A percentile compares a stretch with the other conserved stretches of the same genome.
phyloP scores from a whole-genome alignment of 495 filamentous ascomycete species.

The Lepraria neglecta region DNA sequence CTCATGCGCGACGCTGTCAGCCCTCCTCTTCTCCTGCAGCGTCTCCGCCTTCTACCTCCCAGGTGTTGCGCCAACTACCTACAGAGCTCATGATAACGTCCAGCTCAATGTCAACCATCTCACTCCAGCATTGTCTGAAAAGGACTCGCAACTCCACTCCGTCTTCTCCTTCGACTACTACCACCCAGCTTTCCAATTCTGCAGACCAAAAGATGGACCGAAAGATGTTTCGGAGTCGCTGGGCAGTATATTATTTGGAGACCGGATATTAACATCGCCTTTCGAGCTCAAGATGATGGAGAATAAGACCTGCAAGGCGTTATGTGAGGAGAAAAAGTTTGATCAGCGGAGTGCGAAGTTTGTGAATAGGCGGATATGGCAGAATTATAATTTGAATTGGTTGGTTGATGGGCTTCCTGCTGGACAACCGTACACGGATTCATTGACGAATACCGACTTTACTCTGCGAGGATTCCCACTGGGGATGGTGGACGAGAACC shows the following conservation, averaged over 20 bases:
- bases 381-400: constrained; percentile 90
- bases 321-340: constrained; percentile 63
- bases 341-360: constrained; percentile 64
- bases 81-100: constrained; percentile 67
- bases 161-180: constrained; percentile 96
- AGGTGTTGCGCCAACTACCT: constrained; percentile 90
- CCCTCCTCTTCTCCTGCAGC: constrained; percentile 40
- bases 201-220: constrained; percentile 63
- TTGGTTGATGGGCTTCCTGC: constrained; percentile 89
- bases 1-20: constrained; percentile 10
- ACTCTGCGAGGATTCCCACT: constrained; percentile 86
- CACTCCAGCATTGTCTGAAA: constrained; percentile 69
- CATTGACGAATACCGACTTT: constrained; percentile 64
- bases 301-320: constrained; percentile 78
- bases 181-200: constrained; percentile 78
- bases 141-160: constrained; percentile 75
- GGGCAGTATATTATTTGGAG: constrained; percentile 93
- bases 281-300: constrained; percentile 91
- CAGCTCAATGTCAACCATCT: constrained; percentile 88
- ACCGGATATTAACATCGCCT: constrained; percentile 87
- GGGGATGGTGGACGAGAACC: constrained; percentile 54
- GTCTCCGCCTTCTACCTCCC: constrained; percentile 88
- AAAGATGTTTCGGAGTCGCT: constrained; percentile 76
- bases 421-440: constrained; percentile 67
- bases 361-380: constrained; percentile 70